Conservation (phyloP, 2,329 filamentous ascomycete genomes). For the Eutypella sp. region DNA sequence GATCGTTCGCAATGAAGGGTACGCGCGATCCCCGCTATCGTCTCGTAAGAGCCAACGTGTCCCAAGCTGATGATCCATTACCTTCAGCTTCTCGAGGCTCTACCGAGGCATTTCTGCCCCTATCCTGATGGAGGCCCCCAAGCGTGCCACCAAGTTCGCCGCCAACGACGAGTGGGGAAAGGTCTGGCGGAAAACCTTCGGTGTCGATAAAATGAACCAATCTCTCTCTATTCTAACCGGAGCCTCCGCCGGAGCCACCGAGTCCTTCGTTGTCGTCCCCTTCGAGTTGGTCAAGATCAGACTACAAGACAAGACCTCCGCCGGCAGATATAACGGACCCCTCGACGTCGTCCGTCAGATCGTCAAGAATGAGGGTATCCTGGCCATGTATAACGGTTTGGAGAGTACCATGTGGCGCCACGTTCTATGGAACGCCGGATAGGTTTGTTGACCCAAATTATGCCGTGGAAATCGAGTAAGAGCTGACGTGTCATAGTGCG, state of each 20-base stretch:
- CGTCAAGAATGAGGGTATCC: slow-evolving; percentile 71
- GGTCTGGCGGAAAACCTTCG: slow-evolving; percentile 85
- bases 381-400: slow-evolving; percentile 93
- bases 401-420: slow-evolving; percentile 97
- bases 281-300: slow-evolving; percentile 92
- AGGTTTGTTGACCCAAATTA: slow-evolving; percentile 3
- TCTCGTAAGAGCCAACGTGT: too few species aligned
- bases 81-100: slow-evolving; percentile 69
- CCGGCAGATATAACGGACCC: slow-evolving; percentile 80
- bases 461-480: background rate
- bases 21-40: slow-evolving; percentile 27
- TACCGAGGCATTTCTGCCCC: slow-evolving; percentile 95
- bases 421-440: slow-evolving; percentile 49
- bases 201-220: slow-evolving; percentile 83
- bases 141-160: slow-evolving; percentile 94
- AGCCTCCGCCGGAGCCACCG: slow-evolving; percentile 89
- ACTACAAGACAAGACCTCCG: slow-evolving; percentile 90
- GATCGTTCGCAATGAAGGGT: slow-evolving; percentile 96
- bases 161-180: slow-evolving; percentile 98
- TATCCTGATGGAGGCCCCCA: slow-evolving; percentile 92
- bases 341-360: slow-evolving; percentile 78
- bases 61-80: too few species aligned
- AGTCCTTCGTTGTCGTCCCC: slow-evolving; percentile 93
- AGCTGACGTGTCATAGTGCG: background rate
- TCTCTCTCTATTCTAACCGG: slow-evolving; percentile 87